Evolutionary conservation across 31 red algal species (phyloP).

Genomic region (Endocladia muricata): DNA sequence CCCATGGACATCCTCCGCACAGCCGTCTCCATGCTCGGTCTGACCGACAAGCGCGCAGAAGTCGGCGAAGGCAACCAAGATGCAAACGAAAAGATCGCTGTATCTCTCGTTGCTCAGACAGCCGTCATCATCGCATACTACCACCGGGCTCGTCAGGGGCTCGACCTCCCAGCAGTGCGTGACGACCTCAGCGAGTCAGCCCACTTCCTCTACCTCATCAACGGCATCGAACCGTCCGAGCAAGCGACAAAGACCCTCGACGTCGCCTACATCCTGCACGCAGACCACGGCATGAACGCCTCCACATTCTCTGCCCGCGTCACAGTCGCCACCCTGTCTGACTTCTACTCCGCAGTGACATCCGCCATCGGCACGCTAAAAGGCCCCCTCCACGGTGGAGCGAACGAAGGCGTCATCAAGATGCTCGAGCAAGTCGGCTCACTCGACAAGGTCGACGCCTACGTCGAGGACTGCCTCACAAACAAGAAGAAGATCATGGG

Average conservation of each 20-base stretch:
- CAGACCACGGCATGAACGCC: slow-evolving; percentile 60
- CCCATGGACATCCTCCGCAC: slow-evolving; percentile 42
- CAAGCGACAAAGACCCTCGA: slow-evolving; percentile 25
- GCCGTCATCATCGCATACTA: slow-evolving; percentile 19
- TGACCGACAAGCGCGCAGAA: background rate
- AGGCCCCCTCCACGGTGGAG: slow-evolving; percentile 68
- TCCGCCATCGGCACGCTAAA: slow-evolving; percentile 39
- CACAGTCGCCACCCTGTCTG: slow-evolving; percentile 8
- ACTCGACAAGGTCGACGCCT: slow-evolving; percentile 31
- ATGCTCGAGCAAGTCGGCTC: slow-evolving; percentile 64
- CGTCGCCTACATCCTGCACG: slow-evolving; percentile 38
- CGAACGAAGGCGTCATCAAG: slow-evolving; percentile 64
- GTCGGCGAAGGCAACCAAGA: background rate
- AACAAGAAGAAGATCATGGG: slow-evolving; percentile 62
- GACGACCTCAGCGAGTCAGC: background rate
- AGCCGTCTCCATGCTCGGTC: slow-evolving; percentile 12
- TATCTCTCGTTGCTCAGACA: slow-evolving; percentile 23
- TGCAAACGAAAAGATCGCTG: background rate
- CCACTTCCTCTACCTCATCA: background rate
- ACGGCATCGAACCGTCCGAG: background rate
- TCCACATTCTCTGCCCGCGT: slow-evolving; percentile 55
- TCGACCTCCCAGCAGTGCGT: background rate
- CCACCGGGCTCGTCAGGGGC: slow-evolving; percentile 18
- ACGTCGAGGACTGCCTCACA: slow-evolving; percentile 13
- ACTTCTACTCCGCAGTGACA: slow-evolving; percentile 51